phyloP scores from a whole-genome alignment of 2,329 filamentous ascomycete genomes.

The Simplicillium aogashimaense region DNA sequence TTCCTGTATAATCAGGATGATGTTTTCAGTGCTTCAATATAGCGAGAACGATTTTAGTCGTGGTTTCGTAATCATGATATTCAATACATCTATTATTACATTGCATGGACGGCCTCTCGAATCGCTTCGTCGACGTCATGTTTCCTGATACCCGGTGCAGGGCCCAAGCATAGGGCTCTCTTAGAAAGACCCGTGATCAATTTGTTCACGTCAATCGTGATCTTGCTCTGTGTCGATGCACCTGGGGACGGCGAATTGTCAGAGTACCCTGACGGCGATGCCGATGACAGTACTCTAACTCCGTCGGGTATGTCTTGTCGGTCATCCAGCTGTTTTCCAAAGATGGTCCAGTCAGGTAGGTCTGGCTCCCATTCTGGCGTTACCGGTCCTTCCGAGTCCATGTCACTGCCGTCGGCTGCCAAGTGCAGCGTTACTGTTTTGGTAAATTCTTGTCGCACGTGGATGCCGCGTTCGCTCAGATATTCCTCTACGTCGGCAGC shows the following conservation, averaged over 20 bases:
- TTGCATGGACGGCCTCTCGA: slow-evolving; percentile 3
- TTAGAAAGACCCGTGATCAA: slow-evolving; percentile 1
- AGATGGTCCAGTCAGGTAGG: slow-evolving; percentile 6
- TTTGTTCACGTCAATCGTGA: slow-evolving; percentile 3
- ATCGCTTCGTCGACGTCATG: slow-evolving; percentile 5
- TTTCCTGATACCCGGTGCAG: slow-evolving; percentile 4
- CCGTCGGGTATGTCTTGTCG: slow-evolving; percentile 2
- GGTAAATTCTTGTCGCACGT: slow-evolving; percentile 1
- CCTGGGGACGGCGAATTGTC: not conserved
- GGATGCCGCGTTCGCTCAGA: slow-evolving; percentile 3
- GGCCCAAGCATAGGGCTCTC: slow-evolving; percentile 3
- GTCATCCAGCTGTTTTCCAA: slow-evolving; percentile 3
- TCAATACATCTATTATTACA: not conserved
- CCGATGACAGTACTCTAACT: not conserved
- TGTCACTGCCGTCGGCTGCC: not conserved
- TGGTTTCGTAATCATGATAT: too few relatives aligned
- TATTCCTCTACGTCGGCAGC: slow-evolving; percentile 5
- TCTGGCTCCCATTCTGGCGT: slow-evolving; percentile 5
- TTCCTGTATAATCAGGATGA: too few relatives aligned
- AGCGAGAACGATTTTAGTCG: too few relatives aligned
- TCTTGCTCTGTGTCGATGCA: not conserved
- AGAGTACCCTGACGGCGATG: not conserved
- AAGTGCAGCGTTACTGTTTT: not conserved
- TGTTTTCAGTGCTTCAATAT: too few relatives aligned
- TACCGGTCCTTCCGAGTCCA: not conserved